A percentile compares a stretch with the other conserved stretches of the same genome.
phyloP scores from a whole-genome alignment of 345 rosid genomes.

The Eucalyptus cloeziana region DNA sequence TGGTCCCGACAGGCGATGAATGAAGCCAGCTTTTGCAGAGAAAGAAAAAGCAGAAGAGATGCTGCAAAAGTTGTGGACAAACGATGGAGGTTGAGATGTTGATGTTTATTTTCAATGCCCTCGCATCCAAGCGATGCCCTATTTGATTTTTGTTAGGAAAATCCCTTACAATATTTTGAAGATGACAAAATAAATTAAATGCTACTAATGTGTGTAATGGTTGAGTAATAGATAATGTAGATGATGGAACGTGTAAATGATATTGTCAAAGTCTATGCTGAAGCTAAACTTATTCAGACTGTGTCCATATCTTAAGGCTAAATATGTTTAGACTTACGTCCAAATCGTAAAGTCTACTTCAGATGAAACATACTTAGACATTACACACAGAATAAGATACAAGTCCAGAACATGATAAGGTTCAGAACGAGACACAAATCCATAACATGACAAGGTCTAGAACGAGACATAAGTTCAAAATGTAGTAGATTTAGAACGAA shows the following conservation, averaged over 20 bases:
- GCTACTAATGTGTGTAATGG: too few species aligned
- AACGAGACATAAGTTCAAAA: fast-evolving
- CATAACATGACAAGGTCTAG: fast-evolving
- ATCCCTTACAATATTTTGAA: too few species aligned
- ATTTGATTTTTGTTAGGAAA: background rate
- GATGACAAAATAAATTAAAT: too few species aligned
- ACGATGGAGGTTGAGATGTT: background rate
- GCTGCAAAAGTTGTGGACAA: background rate
- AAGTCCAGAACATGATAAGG: too few species aligned
- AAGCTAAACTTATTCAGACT: fast-evolving
- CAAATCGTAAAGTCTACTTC: too few species aligned
- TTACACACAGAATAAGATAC: too few species aligned
- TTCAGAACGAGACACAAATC: too few species aligned
- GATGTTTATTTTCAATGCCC: background rate
- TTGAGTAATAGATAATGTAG: too few species aligned
- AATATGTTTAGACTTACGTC: too few species aligned
- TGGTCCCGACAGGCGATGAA: background rate
- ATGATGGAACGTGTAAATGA: too few species aligned
- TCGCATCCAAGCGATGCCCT: background rate
- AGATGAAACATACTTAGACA: too few species aligned
- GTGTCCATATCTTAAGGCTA: fast-evolving
- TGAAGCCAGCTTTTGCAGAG: background rate
- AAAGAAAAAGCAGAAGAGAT: background rate
- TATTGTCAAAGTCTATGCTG: too few species aligned
- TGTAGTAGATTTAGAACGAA: fast-evolving